These are phyloP conservation scores for Scutellaria baicalensis DNA, from an alignment of 257 asterid genomes.

Conservation along the genomic window DNA sequence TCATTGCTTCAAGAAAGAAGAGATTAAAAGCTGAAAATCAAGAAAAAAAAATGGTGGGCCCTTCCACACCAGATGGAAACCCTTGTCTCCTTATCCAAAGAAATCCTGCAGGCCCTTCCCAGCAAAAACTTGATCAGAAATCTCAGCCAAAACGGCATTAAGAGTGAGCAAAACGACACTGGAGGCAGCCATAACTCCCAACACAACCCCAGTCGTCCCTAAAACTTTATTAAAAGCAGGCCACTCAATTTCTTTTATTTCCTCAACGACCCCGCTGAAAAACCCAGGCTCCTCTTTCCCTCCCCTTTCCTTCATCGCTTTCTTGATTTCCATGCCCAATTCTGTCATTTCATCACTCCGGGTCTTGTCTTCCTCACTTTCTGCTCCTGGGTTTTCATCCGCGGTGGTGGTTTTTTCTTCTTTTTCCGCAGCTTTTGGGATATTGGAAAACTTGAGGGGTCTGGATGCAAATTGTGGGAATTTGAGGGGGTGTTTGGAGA, in stretches of 20 bases:
- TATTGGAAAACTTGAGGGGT: conserved; percentile 6
- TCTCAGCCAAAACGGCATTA: conserved; percentile 91
- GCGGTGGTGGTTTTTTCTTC: conserved; percentile 27
- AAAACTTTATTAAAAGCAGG: conserved; percentile 71
- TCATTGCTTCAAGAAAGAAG: too few species aligned
- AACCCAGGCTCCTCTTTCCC: conserved; percentile 36
- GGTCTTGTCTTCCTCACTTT: background rate
- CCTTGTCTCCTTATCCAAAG: conserved; percentile 29
- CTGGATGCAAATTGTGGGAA: conserved; percentile 9
- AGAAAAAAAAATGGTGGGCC: background rate
- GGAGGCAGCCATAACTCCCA: conserved; percentile 91
- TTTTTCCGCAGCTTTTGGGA: conserved; percentile 34
- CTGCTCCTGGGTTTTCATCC: conserved; percentile 4
- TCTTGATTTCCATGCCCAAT: conserved; percentile 65
- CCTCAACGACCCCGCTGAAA: conserved; percentile 67
- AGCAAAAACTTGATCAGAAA: conserved; percentile 70
- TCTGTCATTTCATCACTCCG: conserved; percentile 28
- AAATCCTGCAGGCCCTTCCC: conserved; percentile 91
- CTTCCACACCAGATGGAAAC: conserved; percentile 6
- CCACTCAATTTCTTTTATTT: conserved; percentile 87
- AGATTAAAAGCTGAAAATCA: background rate
- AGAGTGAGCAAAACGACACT: conserved; percentile 93
- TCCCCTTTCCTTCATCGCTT: conserved; percentile 58
- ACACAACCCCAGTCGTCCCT: conserved; percentile 83
- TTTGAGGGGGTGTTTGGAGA: background rate